These are phyloP conservation scores for Teunomyces gatunensis DNA, from an alignment of 805 yeast genomes.

Conservation along the genomic window DNA sequence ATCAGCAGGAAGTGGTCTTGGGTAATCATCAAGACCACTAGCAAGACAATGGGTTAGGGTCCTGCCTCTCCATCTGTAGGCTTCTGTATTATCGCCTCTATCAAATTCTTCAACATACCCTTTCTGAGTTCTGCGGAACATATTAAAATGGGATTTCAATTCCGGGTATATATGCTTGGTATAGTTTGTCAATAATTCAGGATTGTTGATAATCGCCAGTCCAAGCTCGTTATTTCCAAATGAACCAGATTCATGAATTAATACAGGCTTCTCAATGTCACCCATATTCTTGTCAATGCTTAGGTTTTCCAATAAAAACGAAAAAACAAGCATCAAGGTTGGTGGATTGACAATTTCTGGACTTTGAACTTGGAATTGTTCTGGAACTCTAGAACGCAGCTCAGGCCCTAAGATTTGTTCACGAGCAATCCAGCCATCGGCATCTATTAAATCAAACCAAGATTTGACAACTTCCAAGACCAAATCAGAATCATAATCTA, in stretches of 20 bases:
- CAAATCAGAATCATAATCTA: conserved; percentile 80
- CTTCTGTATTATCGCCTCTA: conserved; percentile 52
- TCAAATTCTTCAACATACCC: conserved; percentile 76
- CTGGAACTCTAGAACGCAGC: conserved; percentile 84
- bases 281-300: conserved; percentile 14
- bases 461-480: conserved; percentile 77
- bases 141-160: conserved; percentile 71
- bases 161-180: conserved; percentile 72
- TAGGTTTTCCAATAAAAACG: conserved; percentile 46
- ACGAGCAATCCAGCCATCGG: conserved; percentile 94
- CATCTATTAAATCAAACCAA: conserved; percentile 86
- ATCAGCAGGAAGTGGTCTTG: conserved; percentile 78
- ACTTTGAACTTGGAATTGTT: conserved; percentile 77
- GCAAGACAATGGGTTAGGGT: conserved; percentile 83
- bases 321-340: conserved; percentile 74
- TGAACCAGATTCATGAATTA: background rate
- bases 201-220: conserved; percentile 52
- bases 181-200: conserved; percentile 57
- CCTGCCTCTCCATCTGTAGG: conserved; percentile 92
- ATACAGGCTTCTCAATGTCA: conserved; percentile 28
- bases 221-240: conserved; percentile 38
- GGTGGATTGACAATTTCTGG: conserved; percentile 95
- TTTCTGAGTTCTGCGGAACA: conserved; percentile 79
- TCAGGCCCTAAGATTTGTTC: conserved; percentile 93
- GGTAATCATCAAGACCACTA: conserved; percentile 94